Base-by-base conservation (phyloP, 306 rosid genomes). In the Oxytropis ochrocephala region DNA sequence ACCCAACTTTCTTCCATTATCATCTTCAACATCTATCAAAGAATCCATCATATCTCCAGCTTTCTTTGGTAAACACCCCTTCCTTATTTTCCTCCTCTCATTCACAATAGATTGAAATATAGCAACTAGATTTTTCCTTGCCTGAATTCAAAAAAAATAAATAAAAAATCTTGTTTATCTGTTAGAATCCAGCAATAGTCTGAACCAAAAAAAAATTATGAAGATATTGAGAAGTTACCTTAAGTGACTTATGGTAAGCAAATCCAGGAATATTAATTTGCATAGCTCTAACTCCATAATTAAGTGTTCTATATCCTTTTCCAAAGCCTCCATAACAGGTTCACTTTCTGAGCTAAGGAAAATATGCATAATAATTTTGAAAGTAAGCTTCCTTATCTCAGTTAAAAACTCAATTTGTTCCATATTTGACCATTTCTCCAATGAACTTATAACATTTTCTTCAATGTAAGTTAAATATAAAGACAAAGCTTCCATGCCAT, bases 271-370 rank as follows among this genome's bases (percentile, higher is more conserved):
- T 11, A 57, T 90, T 86, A 29, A 93, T 86, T 2, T 84, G 71
- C 98, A 93, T 86, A 67, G 98, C 91, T 76, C 98, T 85, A 36
- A 93, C 85, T 51, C 97, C 98, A 59, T 82, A 30, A 38, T 93
- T 93, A 67, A 93, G 94, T 6, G 58, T 16, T 2, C 92, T 93
- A 32, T 90, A 93, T 48, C 90, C 92, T 76, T 72, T 78, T 93
- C 98, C 75, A 93, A 53, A 56, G 84, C 89, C 32, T 82, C 91
- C 94, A 86, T 77, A 0, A 81, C 78, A 4, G 67, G 35, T 68
- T 88, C 94, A 52, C 90, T 84, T 75, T 82, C 98, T 0, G 94
- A 77, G 83, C 96, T 84, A 5, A 93, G 91, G 27, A 93, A 93
- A 69, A 93, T 87, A 69, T 85, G 81, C 94, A 86, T 93, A 13